Conservation (phyloP, 1,139 yeast species). For the Entelexis paramagnoliae region DNA sequence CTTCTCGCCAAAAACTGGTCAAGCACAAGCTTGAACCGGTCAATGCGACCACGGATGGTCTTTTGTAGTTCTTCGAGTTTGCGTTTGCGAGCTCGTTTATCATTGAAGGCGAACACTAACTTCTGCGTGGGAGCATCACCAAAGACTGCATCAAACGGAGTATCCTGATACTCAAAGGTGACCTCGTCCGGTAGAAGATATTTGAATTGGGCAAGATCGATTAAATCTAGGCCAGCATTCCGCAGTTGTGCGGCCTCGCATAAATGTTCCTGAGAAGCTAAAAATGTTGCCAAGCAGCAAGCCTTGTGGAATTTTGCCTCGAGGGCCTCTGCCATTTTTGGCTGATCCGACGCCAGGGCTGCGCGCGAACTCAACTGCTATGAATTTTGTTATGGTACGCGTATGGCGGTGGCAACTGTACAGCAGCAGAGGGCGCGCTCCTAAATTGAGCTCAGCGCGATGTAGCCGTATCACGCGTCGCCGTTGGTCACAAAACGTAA, state of each 20-base stretch:
- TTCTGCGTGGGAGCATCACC: constrained; percentile 22
- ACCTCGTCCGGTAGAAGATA: constrained; percentile 60
- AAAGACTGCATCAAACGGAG: constrained; percentile 38
- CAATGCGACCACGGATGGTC: constrained; percentile 16
- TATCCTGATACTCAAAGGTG: constrained; percentile 52
- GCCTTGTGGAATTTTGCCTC: constrained; percentile 10
- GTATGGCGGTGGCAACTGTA: neutral
- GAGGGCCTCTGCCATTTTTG: neutral
- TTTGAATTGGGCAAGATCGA: constrained; percentile 56
- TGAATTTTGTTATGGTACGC: neutral
- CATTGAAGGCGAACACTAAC: constrained; percentile 13
- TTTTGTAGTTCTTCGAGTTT: constrained; percentile 25
- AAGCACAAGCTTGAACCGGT: constrained; percentile 15
- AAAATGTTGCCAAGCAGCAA: constrained; percentile 17
- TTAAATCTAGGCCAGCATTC: constrained; percentile 33
- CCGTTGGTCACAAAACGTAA: neutral
- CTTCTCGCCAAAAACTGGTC: constrained; percentile 11
- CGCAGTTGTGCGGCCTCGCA: constrained; percentile 45
- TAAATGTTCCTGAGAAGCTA: constrained; percentile 7
- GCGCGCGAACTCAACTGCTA: neutral
- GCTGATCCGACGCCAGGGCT: neutral
- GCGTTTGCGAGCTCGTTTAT: constrained; percentile 14
- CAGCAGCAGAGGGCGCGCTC: neutral
- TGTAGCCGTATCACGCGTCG: neutral
- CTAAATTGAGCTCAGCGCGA: neutral